phyloP scores from a whole-genome alignment of 345 rosid genomes.

The Mercurialis annua region DNA sequence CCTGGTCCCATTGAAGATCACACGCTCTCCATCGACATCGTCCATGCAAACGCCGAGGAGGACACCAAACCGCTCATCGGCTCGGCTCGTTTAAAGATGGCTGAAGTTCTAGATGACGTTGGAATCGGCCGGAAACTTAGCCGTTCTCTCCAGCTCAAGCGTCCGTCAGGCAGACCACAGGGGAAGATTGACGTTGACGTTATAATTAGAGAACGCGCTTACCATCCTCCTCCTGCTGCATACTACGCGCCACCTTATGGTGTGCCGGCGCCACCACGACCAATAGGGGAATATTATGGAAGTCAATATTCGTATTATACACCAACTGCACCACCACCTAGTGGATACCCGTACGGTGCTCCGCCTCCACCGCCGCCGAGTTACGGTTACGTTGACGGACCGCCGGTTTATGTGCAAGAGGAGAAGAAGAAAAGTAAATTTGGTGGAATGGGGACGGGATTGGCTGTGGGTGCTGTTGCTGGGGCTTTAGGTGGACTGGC shows the following conservation, averaged over 20 bases:
- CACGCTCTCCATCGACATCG: constrained; percentile 56
- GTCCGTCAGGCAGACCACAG: constrained; percentile 89
- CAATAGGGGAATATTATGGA: constrained; percentile 36
- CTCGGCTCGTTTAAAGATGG: constrained; percentile 56
- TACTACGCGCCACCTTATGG: constrained; percentile 43
- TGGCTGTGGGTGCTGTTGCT: constrained; percentile 83
- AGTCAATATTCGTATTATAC: constrained; percentile 33
- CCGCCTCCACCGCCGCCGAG: constrained; percentile 18
- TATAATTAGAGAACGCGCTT: constrained; percentile 34
- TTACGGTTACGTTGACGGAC: constrained; percentile 18
- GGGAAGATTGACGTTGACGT: constrained; percentile 68
- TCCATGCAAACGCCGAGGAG: constrained; percentile 64
- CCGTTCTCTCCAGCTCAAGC: constrained; percentile 56
- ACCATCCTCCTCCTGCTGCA: constrained; percentile 34
- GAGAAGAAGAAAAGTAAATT: constrained; percentile 57
- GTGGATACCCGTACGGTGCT: constrained; percentile 33
- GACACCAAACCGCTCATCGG: constrained; percentile 80
- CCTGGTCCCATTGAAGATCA: constrained; percentile 39
- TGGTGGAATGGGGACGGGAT: constrained; percentile 80
- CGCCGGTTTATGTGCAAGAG: constrained; percentile 26
- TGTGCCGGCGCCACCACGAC: constrained; percentile 24
- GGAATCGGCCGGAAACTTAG: constrained; percentile 40
- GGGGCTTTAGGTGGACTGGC: constrained; percentile 77
- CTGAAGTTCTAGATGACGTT: constrained; percentile 54
- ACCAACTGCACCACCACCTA: constrained; percentile 25